These are phyloP conservation scores for Aspergillus mulundensis DNA, from an alignment of 495 filamentous ascomycete genomes.

Conservation along the genomic window DNA sequence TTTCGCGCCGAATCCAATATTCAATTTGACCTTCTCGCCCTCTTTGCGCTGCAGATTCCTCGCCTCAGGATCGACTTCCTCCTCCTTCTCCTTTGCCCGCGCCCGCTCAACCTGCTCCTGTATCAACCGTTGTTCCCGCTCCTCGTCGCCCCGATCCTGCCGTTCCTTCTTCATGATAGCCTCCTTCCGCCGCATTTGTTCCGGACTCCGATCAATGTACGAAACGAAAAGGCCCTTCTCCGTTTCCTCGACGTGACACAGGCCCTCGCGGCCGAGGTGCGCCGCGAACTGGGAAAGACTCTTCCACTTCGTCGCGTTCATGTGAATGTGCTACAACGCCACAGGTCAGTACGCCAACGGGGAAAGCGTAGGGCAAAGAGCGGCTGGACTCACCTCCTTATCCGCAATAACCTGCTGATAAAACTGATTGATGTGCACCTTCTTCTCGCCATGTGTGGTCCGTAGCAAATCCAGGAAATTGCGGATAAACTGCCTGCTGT, in stretches of 20 bases:
- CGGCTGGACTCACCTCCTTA: constrained; percentile 22
- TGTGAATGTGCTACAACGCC: constrained; percentile 68
- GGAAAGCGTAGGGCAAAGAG: not conserved
- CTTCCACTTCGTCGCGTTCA: constrained; percentile 89
- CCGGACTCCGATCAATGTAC: constrained; percentile 88
- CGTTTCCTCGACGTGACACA: constrained; percentile 82
- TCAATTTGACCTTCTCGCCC: constrained; percentile 79
- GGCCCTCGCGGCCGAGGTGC: constrained; percentile 73
- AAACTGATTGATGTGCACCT: constrained; percentile 80
- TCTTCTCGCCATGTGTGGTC: constrained; percentile 82
- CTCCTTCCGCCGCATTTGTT: constrained; percentile 73
- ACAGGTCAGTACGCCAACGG: not conserved
- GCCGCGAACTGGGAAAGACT: constrained; percentile 84
- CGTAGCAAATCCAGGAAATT: constrained; percentile 74
- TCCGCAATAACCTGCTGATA: constrained; percentile 71
- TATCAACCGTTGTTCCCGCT: constrained; percentile 76
- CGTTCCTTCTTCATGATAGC: constrained; percentile 77
- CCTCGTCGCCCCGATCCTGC: constrained; percentile 84
- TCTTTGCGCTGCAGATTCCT: constrained; percentile 61
- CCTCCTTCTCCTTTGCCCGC: constrained; percentile 37
- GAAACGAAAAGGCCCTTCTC: constrained; percentile 80
- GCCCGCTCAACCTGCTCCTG: constrained; percentile 76
- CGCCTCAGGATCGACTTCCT: constrained; percentile 38
- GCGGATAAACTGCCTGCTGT: constrained; percentile 67
- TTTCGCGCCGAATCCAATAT: constrained; percentile 54